These are phyloP conservation scores for Aspergillus panamensis DNA, from an alignment of 495 filamentous ascomycete species.

Conservation along the genomic window DNA sequence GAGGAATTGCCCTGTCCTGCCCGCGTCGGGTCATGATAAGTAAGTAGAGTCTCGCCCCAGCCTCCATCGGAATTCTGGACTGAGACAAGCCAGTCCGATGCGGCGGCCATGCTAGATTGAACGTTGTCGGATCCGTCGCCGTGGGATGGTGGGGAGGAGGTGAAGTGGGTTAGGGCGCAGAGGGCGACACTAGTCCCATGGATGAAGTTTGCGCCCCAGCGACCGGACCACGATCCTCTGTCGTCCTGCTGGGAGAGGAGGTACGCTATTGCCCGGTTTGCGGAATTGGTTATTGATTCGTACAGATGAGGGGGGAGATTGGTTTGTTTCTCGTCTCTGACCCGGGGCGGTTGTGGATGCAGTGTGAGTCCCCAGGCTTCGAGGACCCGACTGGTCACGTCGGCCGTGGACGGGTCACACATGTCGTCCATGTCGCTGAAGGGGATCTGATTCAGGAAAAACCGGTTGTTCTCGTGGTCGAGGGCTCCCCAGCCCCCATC, in stretches of 20 bases:
- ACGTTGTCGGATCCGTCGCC: background rate
- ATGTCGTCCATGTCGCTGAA: slow-evolving; percentile 46
- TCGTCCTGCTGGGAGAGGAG: slow-evolving; percentile 23
- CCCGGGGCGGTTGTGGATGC: background rate
- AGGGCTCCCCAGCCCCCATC: slow-evolving; percentile 47
- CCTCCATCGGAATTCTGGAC: slow-evolving; percentile 35
- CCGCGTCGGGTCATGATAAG: slow-evolving; percentile 23
- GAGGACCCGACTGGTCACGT: slow-evolving; percentile 37
- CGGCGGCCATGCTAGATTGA: slow-evolving; percentile 4
- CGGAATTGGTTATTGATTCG: background rate
- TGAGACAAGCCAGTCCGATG: slow-evolving; percentile 23
- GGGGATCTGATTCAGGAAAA: slow-evolving; percentile 39
- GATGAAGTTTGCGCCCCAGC: slow-evolving; percentile 36
- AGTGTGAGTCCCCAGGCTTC: slow-evolving; percentile 38
- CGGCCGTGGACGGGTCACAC: slow-evolving; percentile 33
- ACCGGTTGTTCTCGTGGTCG: slow-evolving; percentile 36
- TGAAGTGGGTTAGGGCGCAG: slow-evolving; percentile 21
- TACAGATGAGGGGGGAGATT: background rate
- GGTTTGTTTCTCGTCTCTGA: background rate
- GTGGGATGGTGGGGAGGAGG: background rate
- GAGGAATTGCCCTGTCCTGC: slow-evolving; percentile 22
- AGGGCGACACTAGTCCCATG: slow-evolving; percentile 35
- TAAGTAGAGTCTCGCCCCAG: slow-evolving; percentile 32
- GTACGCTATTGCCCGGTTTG: slow-evolving; percentile 16
- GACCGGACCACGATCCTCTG: slow-evolving; percentile 31